These are phyloP conservation scores for Drechslerella dactyloides DNA, from an alignment of 2,329 filamentous ascomycete genomes.

Conservation along the genomic window DNA sequence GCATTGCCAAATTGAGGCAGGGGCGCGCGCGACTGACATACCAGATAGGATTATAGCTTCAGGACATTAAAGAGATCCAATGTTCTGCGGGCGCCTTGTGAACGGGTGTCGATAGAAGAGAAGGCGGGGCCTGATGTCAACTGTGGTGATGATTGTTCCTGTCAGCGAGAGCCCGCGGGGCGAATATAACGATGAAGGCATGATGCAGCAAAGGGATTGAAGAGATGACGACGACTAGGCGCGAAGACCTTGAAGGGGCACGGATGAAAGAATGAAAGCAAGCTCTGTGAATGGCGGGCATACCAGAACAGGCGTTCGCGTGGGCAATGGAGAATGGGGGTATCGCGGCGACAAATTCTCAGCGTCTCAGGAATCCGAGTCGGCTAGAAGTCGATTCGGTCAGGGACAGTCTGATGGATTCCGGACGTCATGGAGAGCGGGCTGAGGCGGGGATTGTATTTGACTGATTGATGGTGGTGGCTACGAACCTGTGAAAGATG, in stretches of 20 bases:
- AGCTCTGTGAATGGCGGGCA: neutral
- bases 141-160: neutral
- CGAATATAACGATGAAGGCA: neutral
- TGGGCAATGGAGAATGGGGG: slow-evolving; percentile 23
- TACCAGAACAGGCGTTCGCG: slow-evolving; percentile 10
- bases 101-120: slow-evolving; percentile 22
- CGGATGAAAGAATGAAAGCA: neutral
- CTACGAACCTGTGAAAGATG: neutral
- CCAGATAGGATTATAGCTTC: slow-evolving; percentile 7
- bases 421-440: neutral
- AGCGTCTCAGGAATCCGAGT: neutral
- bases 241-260: neutral
- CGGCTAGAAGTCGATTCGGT: no score
- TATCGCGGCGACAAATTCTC: slow-evolving; percentile 17
- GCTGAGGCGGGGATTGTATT: neutral
- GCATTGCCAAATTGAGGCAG: neutral
- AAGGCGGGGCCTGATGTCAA: slow-evolving; percentile 23
- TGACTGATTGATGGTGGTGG: neutral
- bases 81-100: slow-evolving; percentile 6
- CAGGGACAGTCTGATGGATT: neutral
- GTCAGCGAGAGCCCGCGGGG: slow-evolving; percentile 29
- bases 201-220: neutral
- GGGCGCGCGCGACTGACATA: neutral
- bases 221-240: neutral
- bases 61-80: slow-evolving; percentile 52